Conservation (phyloP, 371 early-diverging fungal genomes). For the Saksenaea oblongispora region DNA sequence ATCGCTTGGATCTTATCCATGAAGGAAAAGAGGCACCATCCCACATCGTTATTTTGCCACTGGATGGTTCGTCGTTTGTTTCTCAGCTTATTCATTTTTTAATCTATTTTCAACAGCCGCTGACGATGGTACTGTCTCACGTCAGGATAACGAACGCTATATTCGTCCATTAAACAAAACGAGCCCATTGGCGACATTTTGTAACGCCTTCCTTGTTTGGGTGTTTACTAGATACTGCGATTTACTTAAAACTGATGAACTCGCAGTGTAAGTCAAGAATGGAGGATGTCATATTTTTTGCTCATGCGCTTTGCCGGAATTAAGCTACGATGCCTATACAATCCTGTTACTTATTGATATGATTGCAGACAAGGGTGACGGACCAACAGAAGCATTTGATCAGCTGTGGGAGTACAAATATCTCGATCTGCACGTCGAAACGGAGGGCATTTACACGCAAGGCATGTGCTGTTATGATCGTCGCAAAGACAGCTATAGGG, state of each 20-base stretch:
- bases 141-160: conserved; percentile 18
- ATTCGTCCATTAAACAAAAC: conserved; percentile 16
- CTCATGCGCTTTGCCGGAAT: background rate
- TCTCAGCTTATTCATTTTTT: background rate
- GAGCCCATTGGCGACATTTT: conserved; percentile 19
- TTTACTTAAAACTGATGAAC: conserved; percentile 11
- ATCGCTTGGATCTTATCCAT: conserved; percentile 13
- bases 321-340: conserved; percentile 32
- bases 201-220: conserved; percentile 22
- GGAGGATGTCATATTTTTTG: conserved; percentile 3
- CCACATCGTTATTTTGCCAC: conserved; percentile 45
- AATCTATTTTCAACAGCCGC: conserved; percentile 8
- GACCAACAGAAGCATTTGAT: conserved; percentile 10
- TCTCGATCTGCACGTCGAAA: conserved; percentile 49
- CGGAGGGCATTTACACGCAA: conserved; percentile 41
- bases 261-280: conserved; percentile 23
- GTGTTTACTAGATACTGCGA: conserved; percentile 12
- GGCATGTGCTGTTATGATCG: conserved; percentile 54
- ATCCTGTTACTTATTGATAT: conserved; percentile 21
- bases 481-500: conserved; percentile 11
- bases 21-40: conserved; percentile 27
- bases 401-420: conserved; percentile 30
- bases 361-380: conserved; percentile 22
- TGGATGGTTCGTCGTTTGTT: conserved; percentile 40
- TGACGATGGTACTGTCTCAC: conserved; percentile 19